Evolutionary conservation across 768 basidiomycete species (phyloP), one percentile per base, ranked within the genome.

Genomic region (Mycena filopes): DNA sequence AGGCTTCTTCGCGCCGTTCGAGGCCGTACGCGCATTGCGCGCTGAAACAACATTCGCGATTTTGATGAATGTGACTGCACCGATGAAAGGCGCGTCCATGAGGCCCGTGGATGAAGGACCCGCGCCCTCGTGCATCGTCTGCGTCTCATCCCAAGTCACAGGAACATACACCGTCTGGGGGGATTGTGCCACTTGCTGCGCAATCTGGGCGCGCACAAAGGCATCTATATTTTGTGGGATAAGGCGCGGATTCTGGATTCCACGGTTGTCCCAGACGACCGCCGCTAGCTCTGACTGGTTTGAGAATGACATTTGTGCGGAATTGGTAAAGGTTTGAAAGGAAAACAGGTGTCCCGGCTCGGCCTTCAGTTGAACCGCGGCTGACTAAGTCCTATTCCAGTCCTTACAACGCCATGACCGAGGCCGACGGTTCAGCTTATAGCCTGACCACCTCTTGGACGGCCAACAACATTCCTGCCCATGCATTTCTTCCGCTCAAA

Each of bases 401-500:
- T n/a, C n/a, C n/a, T n/a, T n/a, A n/a, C n/a, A n/a, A n/a, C n/a
- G n/a, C n/a, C n/a, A n/a, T n/a, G n/a, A n/a, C n/a, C n/a, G n/a
- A n/a, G n/a, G n/a, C n/a, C n/a, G n/a, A n/a, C n/a, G n/a, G n/a
- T n/a, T n/a, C n/a, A n/a, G n/a, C n/a, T n/a, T n/a, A n/a, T n/a
- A n/a, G n/a, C n/a, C n/a, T n/a, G n/a, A n/a, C n/a, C n/a, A n/a
- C n/a, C n/a, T n/a, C n/a, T n/a, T n/a, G n/a, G n/a, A n/a, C n/a
- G n/a, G 20, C 23, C 38, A 55, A 55, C 25, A 42, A 18, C n/a
- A n/a, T n/a, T n/a, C n/a, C n/a, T n/a, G n/a, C 36, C 28, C 28
- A 67, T 67, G 66, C 66, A 53, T 28, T 65, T 69, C 63, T 65
- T 69, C 42, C 47, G 53, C 23, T 43, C 50, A 11, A 63, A 60